Evolutionary conservation across 495 filamentous ascomycete species (phyloP), one percentile per base, ranked within the genome.

Genomic region (Cairneyella variabilis): DNA sequence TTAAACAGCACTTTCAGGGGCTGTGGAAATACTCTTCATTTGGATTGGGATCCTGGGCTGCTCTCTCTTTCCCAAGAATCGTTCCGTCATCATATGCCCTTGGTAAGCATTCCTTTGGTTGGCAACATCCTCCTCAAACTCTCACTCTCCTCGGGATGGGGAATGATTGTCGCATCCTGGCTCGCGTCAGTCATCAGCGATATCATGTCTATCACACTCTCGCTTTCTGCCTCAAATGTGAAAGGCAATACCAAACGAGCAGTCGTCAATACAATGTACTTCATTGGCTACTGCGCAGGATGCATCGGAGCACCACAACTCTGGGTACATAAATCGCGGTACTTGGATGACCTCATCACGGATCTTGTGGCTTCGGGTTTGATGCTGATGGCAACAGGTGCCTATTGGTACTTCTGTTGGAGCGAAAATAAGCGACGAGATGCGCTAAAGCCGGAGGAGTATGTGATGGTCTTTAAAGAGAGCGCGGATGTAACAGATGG

Each of bases 111-210:
- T 8, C 20, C 43, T 7, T 25, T 46, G 2, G 43, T 46, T 46
- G 43, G 43, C 7, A 46, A 46, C 17, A 46, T 46, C 17, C 43
- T 46, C 21, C 21, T 46, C 2, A 46, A 46, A 28, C 43, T 46
- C 4, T 46, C 43, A 5, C 25, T 46, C 4, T 26, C 20, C 10
- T 46, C 43, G 2, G 25, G 25, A 6, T 46, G 20, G 43, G 43
- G 43, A n/a, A 46, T 28, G 43, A 46, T 46, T 17, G 43, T 46
- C 17, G 43, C 43, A 2, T 46, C 43, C 17, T 46, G 43, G 43
- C 25, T 46, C n/a, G 43, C 43, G n/a, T 46, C 43, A 2, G 43
- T 46, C 8, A 46, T 46, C 43, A 26, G 21, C 7, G 43, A 46
- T 26, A 46, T 46, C 7, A 46, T 46, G 43, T 46, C 43, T 10